Evolutionary conservation across 768 basidiomycete genomes (phyloP), one percentile per base, ranked within the genome.

Genomic region (Gloeophyllum trabeum): DNA sequence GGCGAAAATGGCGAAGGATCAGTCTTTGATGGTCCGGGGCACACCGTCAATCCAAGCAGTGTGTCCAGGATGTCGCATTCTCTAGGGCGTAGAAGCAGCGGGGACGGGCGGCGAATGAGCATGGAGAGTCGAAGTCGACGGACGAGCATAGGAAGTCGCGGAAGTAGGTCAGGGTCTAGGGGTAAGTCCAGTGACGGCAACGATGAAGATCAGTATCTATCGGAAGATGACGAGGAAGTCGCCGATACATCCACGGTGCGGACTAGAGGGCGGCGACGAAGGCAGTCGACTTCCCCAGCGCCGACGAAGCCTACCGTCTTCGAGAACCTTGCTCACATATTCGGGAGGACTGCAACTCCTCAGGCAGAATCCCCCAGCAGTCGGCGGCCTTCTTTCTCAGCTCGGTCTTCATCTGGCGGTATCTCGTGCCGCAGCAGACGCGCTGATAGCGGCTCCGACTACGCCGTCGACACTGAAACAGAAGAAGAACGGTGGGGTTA

Each of bases 401-500:
- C 66, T 41, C 66, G 71, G 19, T 79, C 79, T 13, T 72, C 71
- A 7, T 72, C 76, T 26, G 54, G 65, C 30, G 64, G 70, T 35
- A 69, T 71, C n/a, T 60, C 63, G 45, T 75, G 71, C 18, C 54
- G 60, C 45, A 72, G 67, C 51, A 58, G 74, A 40, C 68, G 63
- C 39, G 80, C 79, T 12, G 72, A 74, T 16, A 67, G 62, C 23
- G 73, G 67, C 19, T 81, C 80, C 4, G 79, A 82, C 24, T 61
- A 78, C 54, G 78, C 68, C 18, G 47, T 75, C 4, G 73, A 64
- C 22, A 65, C 62, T 7, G 79, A 71, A 3, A 72, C 74, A 21
- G 76, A 76, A 28, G 69, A 58, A 3, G 85, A 89, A 48, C 72
- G 86, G n/a, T 92, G 89, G 89, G 89, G 89, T 3, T 92, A 91